Conservation (phyloP, 768 basidiomycete species). For the Pleurotus ostreatus region DNA sequence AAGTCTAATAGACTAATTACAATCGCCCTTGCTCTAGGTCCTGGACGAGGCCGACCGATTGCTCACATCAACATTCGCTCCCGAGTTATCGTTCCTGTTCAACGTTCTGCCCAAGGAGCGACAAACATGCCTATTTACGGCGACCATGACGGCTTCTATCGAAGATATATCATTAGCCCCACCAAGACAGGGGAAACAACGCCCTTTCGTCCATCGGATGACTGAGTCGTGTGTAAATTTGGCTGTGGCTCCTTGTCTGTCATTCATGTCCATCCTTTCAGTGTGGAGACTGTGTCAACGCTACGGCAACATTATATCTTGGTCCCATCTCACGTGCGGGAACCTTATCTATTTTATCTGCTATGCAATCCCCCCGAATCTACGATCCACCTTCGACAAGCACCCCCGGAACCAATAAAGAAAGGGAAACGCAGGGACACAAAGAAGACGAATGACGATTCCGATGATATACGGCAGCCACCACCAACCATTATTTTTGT, state of each 20-base stretch:
- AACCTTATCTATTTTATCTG: constrained; percentile 86
- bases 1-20: too few species aligned
- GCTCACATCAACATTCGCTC: constrained; percentile 83
- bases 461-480: constrained; percentile 62
- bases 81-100: constrained; percentile 80
- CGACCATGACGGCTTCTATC: constrained; percentile 86
- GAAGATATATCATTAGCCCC: constrained; percentile 69
- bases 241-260: not conserved
- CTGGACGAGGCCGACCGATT: constrained; percentile 96
- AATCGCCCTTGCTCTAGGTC: constrained; percentile 44
- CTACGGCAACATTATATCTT: constrained; percentile 88
- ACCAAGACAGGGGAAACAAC: constrained; percentile 78
- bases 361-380: constrained; percentile 86
- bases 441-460: constrained; percentile 36
- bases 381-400: constrained; percentile 62
- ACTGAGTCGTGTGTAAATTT: constrained; percentile 53
- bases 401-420: constrained; percentile 47
- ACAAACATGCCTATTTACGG: constrained; percentile 97
- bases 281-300: constrained; percentile 85
- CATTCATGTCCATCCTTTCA: constrained; percentile 25
- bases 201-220: constrained; percentile 83
- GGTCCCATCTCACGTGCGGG: constrained; percentile 91
- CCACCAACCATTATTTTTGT: constrained; percentile 98
- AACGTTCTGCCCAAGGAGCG: constrained; percentile 71
- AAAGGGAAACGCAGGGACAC: constrained; percentile 24